These are phyloP conservation scores for Sugiyamaella valdiviana DNA, from an alignment of 805 yeast species.

Conservation along the genomic window DNA sequence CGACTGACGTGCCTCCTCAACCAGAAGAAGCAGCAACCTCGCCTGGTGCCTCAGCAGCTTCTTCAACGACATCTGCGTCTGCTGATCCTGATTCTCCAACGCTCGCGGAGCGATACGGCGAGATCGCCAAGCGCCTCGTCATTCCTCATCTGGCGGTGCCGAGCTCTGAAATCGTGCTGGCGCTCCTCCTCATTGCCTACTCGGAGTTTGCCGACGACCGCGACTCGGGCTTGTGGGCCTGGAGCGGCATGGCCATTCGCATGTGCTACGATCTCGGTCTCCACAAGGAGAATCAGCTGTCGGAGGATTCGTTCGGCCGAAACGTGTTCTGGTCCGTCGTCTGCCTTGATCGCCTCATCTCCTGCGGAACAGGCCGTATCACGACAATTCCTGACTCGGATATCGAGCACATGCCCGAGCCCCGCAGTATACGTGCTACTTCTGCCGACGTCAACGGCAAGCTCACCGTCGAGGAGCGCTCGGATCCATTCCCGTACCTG, in stretches of 20 bases:
- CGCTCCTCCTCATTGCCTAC: conserved; percentile 26
- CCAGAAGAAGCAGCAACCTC: too few relatives aligned
- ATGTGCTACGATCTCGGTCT: conserved; percentile 28
- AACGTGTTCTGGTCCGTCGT: conserved; percentile 26
- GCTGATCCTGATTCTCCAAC: not conserved
- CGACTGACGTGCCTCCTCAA: too few relatives aligned
- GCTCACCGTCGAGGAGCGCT: conserved; percentile 11
- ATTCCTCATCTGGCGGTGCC: conserved; percentile 25
- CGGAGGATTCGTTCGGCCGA: conserved; percentile 15
- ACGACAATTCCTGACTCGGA: conserved; percentile 21
- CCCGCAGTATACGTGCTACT: not conserved
- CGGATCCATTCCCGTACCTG: conserved; percentile 26
- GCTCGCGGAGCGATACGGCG: conserved; percentile 22
- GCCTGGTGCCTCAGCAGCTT: not conserved
- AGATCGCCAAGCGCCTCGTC: conserved; percentile 23
- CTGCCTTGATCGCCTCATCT: conserved; percentile 24
- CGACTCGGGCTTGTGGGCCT: conserved; percentile 28
- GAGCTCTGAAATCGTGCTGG: conserved; percentile 24
- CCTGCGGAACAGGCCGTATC: conserved; percentile 26
- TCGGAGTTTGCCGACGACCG: conserved; percentile 26
- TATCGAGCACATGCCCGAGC: conserved; percentile 20
- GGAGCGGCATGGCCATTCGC: conserved; percentile 29
- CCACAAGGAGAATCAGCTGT: conserved; percentile 19
- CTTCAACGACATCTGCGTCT: not conserved
- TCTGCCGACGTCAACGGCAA: not conserved